These are phyloP conservation scores for Ceratocystis alfenasii DNA, from an alignment of 2,329 filamentous ascomycete species.

Conservation along the genomic window DNA sequence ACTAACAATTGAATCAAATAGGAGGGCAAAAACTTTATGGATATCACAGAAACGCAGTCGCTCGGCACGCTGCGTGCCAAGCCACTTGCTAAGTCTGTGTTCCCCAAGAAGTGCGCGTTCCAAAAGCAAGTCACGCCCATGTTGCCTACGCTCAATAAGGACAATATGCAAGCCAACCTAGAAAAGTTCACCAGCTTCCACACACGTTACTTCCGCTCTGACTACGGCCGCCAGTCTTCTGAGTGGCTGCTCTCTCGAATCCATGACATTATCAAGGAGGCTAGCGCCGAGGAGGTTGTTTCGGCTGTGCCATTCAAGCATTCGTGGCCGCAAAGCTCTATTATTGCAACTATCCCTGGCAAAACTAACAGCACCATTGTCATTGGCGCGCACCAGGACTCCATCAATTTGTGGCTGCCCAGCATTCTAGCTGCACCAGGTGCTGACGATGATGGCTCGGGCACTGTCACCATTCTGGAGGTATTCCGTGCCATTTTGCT, in stretches of 20 bases:
- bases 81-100: conserved; percentile 37
- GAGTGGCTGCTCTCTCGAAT: conserved; percentile 75
- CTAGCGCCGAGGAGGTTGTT: conserved; percentile 57
- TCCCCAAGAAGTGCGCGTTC: conserved; percentile 53
- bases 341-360: conserved; percentile 86
- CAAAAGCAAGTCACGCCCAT: conserved; percentile 57
- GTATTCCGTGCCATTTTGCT: conserved; percentile 69
- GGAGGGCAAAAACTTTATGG: conserved; percentile 83
- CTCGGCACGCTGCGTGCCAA: conserved; percentile 32
- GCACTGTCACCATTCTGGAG: conserved; percentile 89
- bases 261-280: conserved; percentile 54
- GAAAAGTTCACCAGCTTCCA: conserved; percentile 68
- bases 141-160: conserved; percentile 57
- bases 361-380: conserved; percentile 72
- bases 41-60: conserved; percentile 67
- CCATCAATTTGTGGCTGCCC: conserved; percentile 84
- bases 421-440: conserved; percentile 75
- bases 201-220: conserved; percentile 70
- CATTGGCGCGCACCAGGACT: conserved; percentile 87
- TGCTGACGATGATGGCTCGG: conserved; percentile 90
- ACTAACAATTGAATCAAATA: conserved; percentile 29
- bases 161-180: conserved; percentile 64
- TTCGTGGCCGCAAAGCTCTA: conserved; percentile 76
- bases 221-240: conserved; percentile 70
- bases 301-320: conserved; percentile 65